Evolutionary conservation across 768 basidiomycete genomes (phyloP), one percentile per base, ranked within the genome.

Genomic region (Tylopilus balloui): DNA sequence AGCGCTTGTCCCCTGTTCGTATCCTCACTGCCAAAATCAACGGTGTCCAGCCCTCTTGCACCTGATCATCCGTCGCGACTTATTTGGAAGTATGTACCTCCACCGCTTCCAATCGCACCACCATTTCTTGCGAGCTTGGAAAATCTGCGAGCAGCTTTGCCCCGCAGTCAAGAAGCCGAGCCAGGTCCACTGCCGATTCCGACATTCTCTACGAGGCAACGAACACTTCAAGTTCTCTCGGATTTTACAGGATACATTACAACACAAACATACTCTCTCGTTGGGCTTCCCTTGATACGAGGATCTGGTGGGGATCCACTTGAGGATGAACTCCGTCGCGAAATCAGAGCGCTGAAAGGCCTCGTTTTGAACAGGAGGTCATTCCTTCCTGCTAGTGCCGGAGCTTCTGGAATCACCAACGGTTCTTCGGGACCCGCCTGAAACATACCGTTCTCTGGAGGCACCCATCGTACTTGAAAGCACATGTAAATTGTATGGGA

Each of bases 211-310:
- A 47, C 74, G 7, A 72, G 73, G 58, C 84, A 86, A 56, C 76
- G 81, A 57, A 81, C 82, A 10, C 69, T 89, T 7, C 78, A 88
- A 60, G 63, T 78, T 0, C 73, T 89, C 32, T 76, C 83, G 2
- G 83, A 87, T 57, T 77, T 91, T 52, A 90, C 88, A 0, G 88
- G 88, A 6, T 88, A 87, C 64, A 78, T 91, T 59, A 83, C 84
- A 49, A 76, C 84, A 9, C 84, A 88, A 55, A 78, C 85, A 3
- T 90, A 88, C 59, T 60, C 68, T 15, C 49, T 68, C n/a, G n/a
- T n/a, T 3, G 54, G 47, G 23, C 29, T 53, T 13, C 42, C 55
- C 4, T 52, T 54, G 0, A 27, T 56, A 29, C 66, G 64, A 35
- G 42, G 59, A 19, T 45, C 64, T n/a, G 35, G 55, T 13, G 53